These are phyloP conservation scores for Solanum stenotomum DNA, from an alignment of 257 asterid species.

Conservation along the genomic window DNA sequence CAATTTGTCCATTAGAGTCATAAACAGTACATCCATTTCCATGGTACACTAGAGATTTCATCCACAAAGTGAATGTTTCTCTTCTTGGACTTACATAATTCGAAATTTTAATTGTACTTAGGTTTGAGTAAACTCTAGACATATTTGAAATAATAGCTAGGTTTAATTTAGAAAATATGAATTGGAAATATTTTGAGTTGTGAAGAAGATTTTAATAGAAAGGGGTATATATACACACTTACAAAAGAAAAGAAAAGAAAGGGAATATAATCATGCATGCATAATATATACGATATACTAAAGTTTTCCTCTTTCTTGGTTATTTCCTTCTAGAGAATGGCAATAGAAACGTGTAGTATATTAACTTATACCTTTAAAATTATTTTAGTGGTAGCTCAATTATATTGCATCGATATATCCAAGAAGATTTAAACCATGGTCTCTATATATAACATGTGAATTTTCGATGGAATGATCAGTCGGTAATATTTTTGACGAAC, in stretches of 20 bases:
- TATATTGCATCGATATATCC: background rate
- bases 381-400: background rate
- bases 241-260: background rate
- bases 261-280: background rate
- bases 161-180: background rate
- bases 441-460: no score
- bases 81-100: constrained; percentile 15
- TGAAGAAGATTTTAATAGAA: background rate
- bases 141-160: background rate
- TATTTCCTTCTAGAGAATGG: background rate
- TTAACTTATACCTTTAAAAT: background rate
- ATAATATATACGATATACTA: background rate
- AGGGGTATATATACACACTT: background rate
- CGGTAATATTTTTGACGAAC: no score
- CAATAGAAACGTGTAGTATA: background rate
- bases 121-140: background rate
- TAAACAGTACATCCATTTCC: constrained; percentile 60
- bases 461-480: no score
- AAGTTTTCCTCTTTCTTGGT: background rate
- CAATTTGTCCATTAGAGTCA: constrained; percentile 33
- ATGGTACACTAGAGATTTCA: constrained; percentile 56
- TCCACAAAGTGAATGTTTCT: constrained; percentile 54
- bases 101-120: background rate
- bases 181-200: background rate
- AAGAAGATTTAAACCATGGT: no score